Conservation (phyloP, 257 asterid species). For the Ballota nigra region DNA sequence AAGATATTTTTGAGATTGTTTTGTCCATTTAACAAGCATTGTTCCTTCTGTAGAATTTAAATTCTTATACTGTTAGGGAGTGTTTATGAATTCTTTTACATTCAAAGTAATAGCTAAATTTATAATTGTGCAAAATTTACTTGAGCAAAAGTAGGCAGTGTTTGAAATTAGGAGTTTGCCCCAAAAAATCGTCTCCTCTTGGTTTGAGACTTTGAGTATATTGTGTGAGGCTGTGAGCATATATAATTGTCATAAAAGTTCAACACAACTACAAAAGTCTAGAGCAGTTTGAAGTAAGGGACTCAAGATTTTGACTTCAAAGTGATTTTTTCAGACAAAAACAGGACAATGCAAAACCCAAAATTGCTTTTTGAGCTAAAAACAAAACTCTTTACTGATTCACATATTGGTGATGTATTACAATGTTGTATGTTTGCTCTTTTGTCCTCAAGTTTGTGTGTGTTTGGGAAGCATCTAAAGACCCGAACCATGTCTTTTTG, state of each 20-base stretch:
- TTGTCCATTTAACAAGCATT: not conserved
- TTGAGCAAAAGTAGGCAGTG: no score
- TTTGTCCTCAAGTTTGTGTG: not conserved
- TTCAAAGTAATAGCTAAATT: not conserved
- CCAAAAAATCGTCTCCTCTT: not conserved
- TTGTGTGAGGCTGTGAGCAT: not conserved
- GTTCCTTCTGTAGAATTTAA: slow-evolving; percentile 8
- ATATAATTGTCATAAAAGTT: not conserved
- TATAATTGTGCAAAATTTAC: not conserved
- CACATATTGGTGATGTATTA: not conserved
- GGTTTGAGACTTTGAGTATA: not conserved
- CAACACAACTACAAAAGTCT: not conserved
- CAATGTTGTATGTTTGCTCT: not conserved
- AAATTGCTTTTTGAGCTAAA: not conserved
- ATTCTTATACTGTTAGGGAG: slow-evolving; percentile 4
- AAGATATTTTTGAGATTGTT: slow-evolving; percentile 5
- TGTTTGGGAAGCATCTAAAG: not conserved
- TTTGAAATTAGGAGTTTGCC: not conserved
- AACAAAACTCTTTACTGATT: not conserved
- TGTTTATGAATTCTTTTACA: not conserved
- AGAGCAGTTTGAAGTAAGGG: not conserved
- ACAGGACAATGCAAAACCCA: not conserved
- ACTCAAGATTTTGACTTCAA: not conserved
- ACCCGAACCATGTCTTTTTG: not conserved
- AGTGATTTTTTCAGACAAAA: not conserved